Conservation (phyloP, 805 yeast species). For the Candida railenensis region DNA sequence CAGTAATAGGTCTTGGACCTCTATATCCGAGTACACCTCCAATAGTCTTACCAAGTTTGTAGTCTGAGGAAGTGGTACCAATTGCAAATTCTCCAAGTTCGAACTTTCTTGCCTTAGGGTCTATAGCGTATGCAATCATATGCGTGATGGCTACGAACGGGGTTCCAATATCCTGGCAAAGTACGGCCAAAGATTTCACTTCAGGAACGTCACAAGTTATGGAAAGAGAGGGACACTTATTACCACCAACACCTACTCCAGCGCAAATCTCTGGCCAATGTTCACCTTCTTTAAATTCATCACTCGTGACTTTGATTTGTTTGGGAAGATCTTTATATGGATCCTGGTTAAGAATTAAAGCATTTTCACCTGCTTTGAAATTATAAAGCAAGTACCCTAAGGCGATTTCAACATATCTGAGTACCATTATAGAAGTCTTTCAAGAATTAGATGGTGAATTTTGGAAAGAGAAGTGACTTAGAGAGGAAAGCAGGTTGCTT, state of each 20-base stretch:
- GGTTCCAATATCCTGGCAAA: constrained; percentile 14
- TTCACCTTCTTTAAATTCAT: constrained; percentile 10
- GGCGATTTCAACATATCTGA: background rate
- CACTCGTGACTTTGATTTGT: constrained; percentile 9
- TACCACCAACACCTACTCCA: constrained; percentile 10
- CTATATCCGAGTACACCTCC: constrained; percentile 7
- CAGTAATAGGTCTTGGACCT: constrained; percentile 13
- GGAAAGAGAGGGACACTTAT: constrained; percentile 10
- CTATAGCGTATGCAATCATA: constrained; percentile 11
- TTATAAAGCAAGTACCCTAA: constrained; percentile 10
- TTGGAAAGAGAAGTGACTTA: no score
- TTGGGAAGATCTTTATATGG: constrained; percentile 3
- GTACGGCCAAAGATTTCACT: constrained; percentile 10
- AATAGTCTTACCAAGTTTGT: constrained; percentile 9
- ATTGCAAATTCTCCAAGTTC: background rate
- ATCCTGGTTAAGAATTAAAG: background rate
- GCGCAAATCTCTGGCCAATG: constrained; percentile 10
- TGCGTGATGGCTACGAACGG: constrained; percentile 13
- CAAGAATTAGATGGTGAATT: no score
- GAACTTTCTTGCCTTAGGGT: background rate
- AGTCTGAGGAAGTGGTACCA: background rate
- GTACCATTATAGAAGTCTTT: no score
- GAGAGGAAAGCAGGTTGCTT: no score
- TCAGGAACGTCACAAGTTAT: constrained; percentile 2
- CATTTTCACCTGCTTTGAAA: constrained; percentile 9